A percentile compares a stretch with the other conserved stretches of the same genome.
These are phyloP conservation scores for Termitomyces sp. DNA, from an alignment of 768 basidiomycete species.

Conservation along the genomic window DNA sequence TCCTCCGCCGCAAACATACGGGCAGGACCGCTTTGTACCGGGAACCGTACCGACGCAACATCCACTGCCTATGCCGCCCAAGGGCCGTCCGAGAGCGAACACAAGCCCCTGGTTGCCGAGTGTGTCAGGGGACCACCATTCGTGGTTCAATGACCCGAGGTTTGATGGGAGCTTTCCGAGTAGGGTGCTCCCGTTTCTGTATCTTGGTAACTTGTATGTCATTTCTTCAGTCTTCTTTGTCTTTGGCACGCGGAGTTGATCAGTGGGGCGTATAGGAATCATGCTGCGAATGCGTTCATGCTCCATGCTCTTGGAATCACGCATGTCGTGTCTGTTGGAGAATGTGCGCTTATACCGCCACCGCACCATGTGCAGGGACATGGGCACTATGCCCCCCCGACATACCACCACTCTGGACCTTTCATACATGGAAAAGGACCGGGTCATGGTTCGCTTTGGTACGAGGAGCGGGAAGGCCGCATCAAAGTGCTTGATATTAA, in stretches of 20 bases:
- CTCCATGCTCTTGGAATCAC: slow-evolving; percentile 93
- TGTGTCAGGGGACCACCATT: slow-evolving; percentile 66
- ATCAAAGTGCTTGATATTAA: slow-evolving; percentile 91
- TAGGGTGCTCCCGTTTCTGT: slow-evolving; percentile 87
- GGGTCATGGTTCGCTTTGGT: slow-evolving; percentile 74
- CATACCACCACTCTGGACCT: slow-evolving; percentile 23
- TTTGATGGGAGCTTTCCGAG: slow-evolving; percentile 98
- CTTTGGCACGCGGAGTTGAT: neutral
- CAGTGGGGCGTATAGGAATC: slow-evolving; percentile 52
- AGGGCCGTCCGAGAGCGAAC: slow-evolving; percentile 61
- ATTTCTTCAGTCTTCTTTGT: slow-evolving; percentile 8
- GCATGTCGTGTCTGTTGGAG: slow-evolving; percentile 95
- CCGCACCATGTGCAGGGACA: slow-evolving; percentile 34
- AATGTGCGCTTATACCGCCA: slow-evolving; percentile 86
- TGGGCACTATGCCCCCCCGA: slow-evolving; percentile 8
- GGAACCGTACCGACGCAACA: slow-evolving; percentile 4
- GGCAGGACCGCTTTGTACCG: neutral
- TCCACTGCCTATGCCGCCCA: slow-evolving; percentile 8
- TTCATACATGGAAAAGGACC: slow-evolving; percentile 40
- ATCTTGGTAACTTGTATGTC: slow-evolving; percentile 90
- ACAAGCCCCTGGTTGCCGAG: slow-evolving; percentile 64
- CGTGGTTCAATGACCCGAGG: slow-evolving; percentile 92
- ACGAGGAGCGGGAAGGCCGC: slow-evolving; percentile 82
- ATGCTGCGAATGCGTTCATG: slow-evolving; percentile 94
- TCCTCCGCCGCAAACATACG: slow-evolving; percentile 15